A percentile compares a stretch with the other conserved stretches of the same genome.
Evolutionary conservation across 2,329 filamentous ascomycete genomes (phyloP).

Genomic region (Cladosporium velox): DNA sequence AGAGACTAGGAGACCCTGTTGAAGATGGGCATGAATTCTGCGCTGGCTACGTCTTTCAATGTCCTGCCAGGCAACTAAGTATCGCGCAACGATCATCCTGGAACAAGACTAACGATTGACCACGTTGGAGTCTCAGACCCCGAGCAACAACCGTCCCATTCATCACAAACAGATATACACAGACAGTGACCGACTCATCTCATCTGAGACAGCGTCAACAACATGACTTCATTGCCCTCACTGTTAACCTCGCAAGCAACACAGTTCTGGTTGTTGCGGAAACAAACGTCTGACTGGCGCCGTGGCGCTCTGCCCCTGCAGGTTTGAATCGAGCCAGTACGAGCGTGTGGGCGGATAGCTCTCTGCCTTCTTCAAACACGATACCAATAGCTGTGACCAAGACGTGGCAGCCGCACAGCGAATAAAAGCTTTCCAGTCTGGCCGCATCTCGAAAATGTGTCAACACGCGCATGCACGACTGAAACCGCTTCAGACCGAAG

Average conservation of each 20-base stretch:
- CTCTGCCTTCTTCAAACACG: not conserved
- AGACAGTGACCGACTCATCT: not conserved
- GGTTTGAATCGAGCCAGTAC: slow-evolving; percentile 6
- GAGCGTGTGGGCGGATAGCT: not conserved
- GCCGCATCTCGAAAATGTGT: not conserved
- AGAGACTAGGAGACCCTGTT: slow-evolving; percentile 1
- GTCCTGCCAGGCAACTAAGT: not conserved
- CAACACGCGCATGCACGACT: not conserved
- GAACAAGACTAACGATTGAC: slow-evolving; percentile 4
- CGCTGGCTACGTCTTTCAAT: not conserved
- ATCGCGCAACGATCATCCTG: not conserved
- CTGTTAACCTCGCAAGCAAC: not conserved
- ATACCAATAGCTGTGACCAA: not conserved
- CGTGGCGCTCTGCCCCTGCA: slow-evolving; percentile 4
- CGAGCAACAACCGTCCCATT: slow-evolving; percentile 12
- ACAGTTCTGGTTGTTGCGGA: slow-evolving; percentile 10
- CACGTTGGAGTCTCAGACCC: not conserved
- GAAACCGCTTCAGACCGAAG: not conserved
- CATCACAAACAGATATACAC: slow-evolving; percentile 10
- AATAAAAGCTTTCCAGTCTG: not conserved
- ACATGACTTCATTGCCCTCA: not conserved
- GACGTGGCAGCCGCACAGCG: not conserved
- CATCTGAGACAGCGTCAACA: not conserved
- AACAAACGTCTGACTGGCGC: slow-evolving; percentile 2
- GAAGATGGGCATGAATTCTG: not conserved